These are phyloP conservation scores for Heterobasidion parviporum DNA, from an alignment of 1,284 basidiomycete genomes.

Conservation along the genomic window DNA sequence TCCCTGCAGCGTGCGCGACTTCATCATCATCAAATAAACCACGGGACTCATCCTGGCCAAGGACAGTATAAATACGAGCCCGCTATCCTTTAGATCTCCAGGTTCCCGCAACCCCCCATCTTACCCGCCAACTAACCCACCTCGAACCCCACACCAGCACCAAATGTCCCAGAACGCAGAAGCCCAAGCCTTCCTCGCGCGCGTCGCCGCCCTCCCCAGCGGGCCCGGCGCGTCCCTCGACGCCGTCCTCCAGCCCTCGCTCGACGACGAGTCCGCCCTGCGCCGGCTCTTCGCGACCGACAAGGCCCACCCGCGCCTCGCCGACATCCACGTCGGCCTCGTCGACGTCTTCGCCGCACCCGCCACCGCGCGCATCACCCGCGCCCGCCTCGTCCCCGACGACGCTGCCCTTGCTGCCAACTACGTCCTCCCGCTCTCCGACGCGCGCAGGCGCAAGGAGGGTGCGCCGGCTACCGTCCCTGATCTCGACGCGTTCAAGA, in stretches of 20 bases:
- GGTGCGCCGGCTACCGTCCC: conserved; percentile 34
- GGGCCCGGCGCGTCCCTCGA: conserved; percentile 26
- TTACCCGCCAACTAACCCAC: too few relatives aligned
- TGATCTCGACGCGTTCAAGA: conserved; percentile 45
- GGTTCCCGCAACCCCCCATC: background rate
- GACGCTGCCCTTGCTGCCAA: conserved; percentile 19
- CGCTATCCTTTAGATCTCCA: background rate
- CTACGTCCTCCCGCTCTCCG: conserved; percentile 22
- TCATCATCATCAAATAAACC: too few relatives aligned
- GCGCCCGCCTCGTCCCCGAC: conserved; percentile 19
- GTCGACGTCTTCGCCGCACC: conserved; percentile 40
- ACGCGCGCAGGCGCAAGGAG: conserved; percentile 20
- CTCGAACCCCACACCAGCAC: too few relatives aligned
- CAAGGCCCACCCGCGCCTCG: conserved; percentile 27
- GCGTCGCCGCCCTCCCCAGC: conserved; percentile 20
- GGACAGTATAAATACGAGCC: background rate
- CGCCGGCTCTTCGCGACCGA: conserved; percentile 40
- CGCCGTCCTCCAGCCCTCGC: conserved; percentile 31
- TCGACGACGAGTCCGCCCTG: conserved; percentile 39
- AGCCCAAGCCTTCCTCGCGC: conserved; percentile 26
- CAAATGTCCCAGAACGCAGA: conserved; percentile 11
- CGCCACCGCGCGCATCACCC: conserved; percentile 28
- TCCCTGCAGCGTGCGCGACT: too few relatives aligned
- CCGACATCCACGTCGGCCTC: conserved; percentile 37
- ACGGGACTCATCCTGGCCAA: too few relatives aligned